Base-by-base conservation (phyloP, 2,329 filamentous ascomycete genomes). In the Whalleya microplaca region DNA sequence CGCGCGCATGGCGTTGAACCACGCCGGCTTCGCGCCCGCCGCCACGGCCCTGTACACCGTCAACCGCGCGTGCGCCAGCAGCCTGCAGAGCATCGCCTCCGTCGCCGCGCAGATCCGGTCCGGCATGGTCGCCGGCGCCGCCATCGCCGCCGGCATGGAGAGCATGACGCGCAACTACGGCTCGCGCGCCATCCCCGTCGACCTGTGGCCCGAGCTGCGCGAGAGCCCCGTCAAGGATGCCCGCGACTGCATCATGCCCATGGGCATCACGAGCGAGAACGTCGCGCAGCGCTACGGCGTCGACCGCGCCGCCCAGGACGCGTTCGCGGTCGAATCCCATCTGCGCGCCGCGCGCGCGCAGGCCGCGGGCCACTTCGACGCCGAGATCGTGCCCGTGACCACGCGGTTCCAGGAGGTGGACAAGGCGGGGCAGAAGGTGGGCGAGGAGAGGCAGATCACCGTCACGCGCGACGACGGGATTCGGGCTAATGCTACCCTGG, bases 151-250 rank as follows among this genome's bases (percentile, higher is more conserved):
- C 1, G 93, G 93, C 27, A 96, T 96, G 90, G 93, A 97, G 82
- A 94, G 89, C 76, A 97, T 97, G 93, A 96, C 91, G 62, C 79
- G 89, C 63, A 96, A 96, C 76, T 97, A 97, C 75, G 92, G 88
- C 49, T 85, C 80, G 21, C 80, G 86, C 55, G 93, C 93, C n/a
- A 95, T 97, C 43, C 93, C 93, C 0, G 87, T 86, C 0, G 84
- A 92, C 61, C 75, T 92, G 10, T 96, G 92, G 91, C 86, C 89
- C 0, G 86, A 83, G 49, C 76, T 96, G 58, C 84, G 79, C 66
- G 82, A 88, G 1, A 86, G 82, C 2, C 74, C 76, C 1, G 81
- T 83, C 9, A 81, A 88, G 68, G 87, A 96, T 61, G 90, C 90
- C 2, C 78, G 83, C 42, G 93, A 96, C 72, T 96, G 93, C 72